Conservation (phyloP, 257 asterid genomes). For the Capsicum pubescens region DNA sequence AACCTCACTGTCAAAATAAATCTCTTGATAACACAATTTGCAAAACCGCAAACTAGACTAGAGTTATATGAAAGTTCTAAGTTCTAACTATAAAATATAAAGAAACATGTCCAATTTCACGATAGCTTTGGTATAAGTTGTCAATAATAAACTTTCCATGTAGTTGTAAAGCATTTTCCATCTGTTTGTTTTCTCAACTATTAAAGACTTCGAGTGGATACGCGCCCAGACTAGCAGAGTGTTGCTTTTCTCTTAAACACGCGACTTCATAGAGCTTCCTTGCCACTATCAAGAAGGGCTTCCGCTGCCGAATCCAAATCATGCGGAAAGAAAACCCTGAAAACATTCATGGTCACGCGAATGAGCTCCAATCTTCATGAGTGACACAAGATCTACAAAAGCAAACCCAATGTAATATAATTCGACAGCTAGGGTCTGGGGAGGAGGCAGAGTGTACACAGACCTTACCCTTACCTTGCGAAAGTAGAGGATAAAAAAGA, state of each 20-base stretch:
- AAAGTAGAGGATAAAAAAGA: too few relatives aligned
- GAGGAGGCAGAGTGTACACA: too few relatives aligned
- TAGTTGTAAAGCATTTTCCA: too few relatives aligned
- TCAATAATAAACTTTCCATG: too few relatives aligned
- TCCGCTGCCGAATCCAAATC: slow-evolving; percentile 86
- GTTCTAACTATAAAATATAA: not conserved
- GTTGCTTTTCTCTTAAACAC: slow-evolving; percentile 11
- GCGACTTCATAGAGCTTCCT: slow-evolving; percentile 32
- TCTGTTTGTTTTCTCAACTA: too few relatives aligned
- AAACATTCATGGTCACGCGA: slow-evolving; percentile 19
- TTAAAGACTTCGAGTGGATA: too few relatives aligned
- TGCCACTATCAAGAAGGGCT: slow-evolving; percentile 64
- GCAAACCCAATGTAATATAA: too few relatives aligned
- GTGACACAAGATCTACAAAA: not conserved
- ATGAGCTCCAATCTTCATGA: not conserved
- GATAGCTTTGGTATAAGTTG: not conserved
- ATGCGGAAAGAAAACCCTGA: slow-evolving; percentile 88
- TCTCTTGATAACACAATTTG: not conserved
- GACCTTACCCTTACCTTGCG: too few relatives aligned
- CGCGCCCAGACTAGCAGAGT: not conserved
- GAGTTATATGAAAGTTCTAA: not conserved
- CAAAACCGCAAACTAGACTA: not conserved
- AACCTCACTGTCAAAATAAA: too few relatives aligned
- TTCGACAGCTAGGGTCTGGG: too few relatives aligned
- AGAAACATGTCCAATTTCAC: not conserved